These are phyloP conservation scores for Cutaneotrichosporon spelunceum DNA, from an alignment of 1,284 basidiomycete species.

Conservation along the genomic window DNA sequence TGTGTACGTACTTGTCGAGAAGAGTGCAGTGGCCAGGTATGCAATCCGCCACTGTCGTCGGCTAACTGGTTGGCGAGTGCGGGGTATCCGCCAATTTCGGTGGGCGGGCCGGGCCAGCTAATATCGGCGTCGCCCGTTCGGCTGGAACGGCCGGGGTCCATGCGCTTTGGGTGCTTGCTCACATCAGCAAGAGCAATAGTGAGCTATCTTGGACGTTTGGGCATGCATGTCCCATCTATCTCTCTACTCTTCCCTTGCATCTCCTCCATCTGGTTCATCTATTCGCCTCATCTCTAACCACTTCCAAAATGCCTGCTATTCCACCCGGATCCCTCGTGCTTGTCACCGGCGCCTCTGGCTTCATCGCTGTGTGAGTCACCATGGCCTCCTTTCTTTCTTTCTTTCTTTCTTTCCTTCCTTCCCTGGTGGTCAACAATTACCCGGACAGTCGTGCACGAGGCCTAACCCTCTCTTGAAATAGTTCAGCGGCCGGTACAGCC, in stretches of 20 bases:
- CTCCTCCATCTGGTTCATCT: background rate
- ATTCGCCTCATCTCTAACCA: background rate
- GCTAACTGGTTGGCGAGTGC: background rate
- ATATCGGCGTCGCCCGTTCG: background rate
- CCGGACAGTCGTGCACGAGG: too few species aligned
- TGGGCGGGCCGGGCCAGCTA: background rate
- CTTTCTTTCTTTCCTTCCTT: background rate
- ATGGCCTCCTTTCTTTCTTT: background rate
- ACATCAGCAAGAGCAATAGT: too few species aligned
- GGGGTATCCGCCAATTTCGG: background rate
- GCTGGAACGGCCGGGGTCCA: too few species aligned
- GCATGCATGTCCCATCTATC: background rate
- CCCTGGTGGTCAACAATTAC: background rate
- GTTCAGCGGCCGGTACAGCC: background rate
- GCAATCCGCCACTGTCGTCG: background rate
- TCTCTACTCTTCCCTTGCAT: background rate
- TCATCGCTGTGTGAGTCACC: constrained; percentile 45
- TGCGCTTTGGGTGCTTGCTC: background rate
- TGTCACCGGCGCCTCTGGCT: constrained; percentile 53
- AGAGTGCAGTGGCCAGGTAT: background rate
- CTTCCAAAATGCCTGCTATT: constrained; percentile 52
- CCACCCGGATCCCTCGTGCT: constrained; percentile 52
- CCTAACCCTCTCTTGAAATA: background rate
- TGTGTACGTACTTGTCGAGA: background rate
- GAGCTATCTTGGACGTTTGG: too few species aligned